These are phyloP conservation scores for Aspergillus candidus DNA, from an alignment of 2,329 filamentous ascomycete genomes.

Conservation along the genomic window DNA sequence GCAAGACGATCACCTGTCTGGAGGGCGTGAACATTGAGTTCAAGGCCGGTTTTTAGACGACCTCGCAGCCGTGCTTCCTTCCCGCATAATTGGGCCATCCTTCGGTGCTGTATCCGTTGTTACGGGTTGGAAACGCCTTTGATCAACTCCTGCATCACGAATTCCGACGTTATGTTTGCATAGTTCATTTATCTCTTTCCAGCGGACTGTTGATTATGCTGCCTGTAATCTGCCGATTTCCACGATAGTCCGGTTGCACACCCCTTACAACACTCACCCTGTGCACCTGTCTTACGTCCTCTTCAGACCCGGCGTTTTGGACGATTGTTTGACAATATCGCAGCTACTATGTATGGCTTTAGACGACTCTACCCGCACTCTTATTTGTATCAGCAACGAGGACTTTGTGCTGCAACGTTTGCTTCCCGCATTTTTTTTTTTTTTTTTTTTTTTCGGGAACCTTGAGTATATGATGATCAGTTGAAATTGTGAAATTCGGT, in stretches of 20 bases:
- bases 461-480: no score
- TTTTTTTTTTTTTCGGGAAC: no score
- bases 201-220: conserved; percentile 6
- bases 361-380: no score
- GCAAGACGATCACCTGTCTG: conserved; percentile 77
- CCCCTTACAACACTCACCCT: neutral
- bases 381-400: no score
- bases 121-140: no score
- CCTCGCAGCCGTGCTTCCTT: neutral
- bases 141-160: no score
- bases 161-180: neutral
- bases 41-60: conserved; percentile 10
- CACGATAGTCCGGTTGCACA: conserved; percentile 2
- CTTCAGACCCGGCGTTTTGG: conserved; percentile 12
- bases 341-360: no score
- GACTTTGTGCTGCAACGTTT: no score
- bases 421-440: no score
- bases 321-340: neutral
- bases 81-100: no score
- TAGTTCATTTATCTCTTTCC: conserved; percentile 3
- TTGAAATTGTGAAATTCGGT: no score
- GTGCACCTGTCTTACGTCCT: conserved; percentile 5
- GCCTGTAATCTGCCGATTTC: neutral
- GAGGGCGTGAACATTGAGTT: conserved; percentile 51
- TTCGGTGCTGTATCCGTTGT: no score